A percentile compares a stretch with the other conserved stretches of the same genome.
These are phyloP conservation scores for Herpetospermum pedunculosum DNA, from an alignment of 306 rosid genomes.

Conservation along the genomic window DNA sequence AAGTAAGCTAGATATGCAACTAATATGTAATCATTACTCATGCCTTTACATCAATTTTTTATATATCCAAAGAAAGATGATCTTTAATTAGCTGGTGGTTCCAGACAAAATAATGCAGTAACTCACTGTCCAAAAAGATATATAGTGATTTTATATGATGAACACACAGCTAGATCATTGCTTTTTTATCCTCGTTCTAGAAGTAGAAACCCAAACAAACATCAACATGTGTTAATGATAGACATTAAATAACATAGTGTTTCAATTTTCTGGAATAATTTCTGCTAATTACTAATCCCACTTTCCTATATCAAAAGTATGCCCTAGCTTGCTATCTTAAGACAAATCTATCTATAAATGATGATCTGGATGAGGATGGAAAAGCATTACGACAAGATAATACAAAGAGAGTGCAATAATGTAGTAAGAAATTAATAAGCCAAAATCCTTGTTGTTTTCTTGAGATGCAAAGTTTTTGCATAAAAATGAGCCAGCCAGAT, in stretches of 20 bases:
- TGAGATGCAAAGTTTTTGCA: slow-evolving; percentile 3
- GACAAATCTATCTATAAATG: not conserved
- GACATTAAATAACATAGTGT: not conserved
- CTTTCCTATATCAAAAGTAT: not conserved
- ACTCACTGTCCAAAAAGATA: slow-evolving; percentile 5
- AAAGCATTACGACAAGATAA: not conserved
- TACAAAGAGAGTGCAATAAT: not conserved
- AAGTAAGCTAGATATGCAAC: slow-evolving; percentile 6
- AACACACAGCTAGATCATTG: slow-evolving; percentile 6
- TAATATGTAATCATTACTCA: not conserved
- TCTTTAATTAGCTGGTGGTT: slow-evolving; percentile 8
- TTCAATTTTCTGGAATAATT: not conserved
- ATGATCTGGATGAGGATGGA: not conserved
- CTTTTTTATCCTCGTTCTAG: not conserved
- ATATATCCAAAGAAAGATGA: slow-evolving; percentile 11
- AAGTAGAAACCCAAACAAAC: not conserved
- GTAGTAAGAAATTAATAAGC: not conserved
- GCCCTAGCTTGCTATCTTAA: not conserved
- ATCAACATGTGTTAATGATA: not conserved
- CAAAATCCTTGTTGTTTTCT: slow-evolving; percentile 7
- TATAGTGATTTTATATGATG: slow-evolving; percentile 1
- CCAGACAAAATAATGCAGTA: slow-evolving; percentile 10
- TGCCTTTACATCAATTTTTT: not conserved
- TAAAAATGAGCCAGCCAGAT: slow-evolving; percentile 15
- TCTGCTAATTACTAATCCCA: not conserved